Base-by-base conservation (phyloP, 1,139 yeast genomes). In the Suhomyces yuchorum region DNA sequence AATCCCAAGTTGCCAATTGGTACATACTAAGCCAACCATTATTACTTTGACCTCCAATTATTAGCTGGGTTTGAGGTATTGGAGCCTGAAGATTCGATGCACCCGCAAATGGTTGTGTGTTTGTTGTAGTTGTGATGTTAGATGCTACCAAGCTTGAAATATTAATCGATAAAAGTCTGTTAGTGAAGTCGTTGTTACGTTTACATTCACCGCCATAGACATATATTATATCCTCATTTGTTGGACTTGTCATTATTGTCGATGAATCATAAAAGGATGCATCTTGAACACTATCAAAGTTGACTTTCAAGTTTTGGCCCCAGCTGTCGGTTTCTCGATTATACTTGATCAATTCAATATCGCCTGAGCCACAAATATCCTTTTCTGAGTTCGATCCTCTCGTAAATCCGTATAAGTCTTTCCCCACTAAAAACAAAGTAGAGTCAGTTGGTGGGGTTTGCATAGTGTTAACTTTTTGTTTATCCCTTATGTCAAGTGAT, bases 1-100 rank as follows among this genome's bases (percentile, higher is more conserved):
- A 77, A 52, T 79, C 80, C 84, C 85, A 82, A 1, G 81, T 57
- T 0, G 87, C 87, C 6, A 82, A 61, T 60, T 83, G 87, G 55
- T 73, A 73, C 79, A 83, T 75, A 47, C 79, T 75, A 32, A 83
- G 77, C 85, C 87, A 82, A 0, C 85, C 85, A 8, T 66, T 59
- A 4, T 62, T 55, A 0, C 85, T 74, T 43, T 68, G 67, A 4
- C 89, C 89, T 1, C 88, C 88, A 32, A 83, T 63, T 0, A 75
- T 61, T 41, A 75, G 57, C 52, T 70, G 77, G 15, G 64, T 63
- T 45, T 66, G 71, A 0, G 76, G 68, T 33, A 65, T 59, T 22
- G 80, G 79, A 0, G 78, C 77, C 34, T 79, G 52, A 37, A 82
- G 58, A 40, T 68, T 68, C 1, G 76, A 61, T 23, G 79, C 77